Conservation (phyloP, 768 basidiomycete species). For the Tylopilus vinaceipallidus region DNA sequence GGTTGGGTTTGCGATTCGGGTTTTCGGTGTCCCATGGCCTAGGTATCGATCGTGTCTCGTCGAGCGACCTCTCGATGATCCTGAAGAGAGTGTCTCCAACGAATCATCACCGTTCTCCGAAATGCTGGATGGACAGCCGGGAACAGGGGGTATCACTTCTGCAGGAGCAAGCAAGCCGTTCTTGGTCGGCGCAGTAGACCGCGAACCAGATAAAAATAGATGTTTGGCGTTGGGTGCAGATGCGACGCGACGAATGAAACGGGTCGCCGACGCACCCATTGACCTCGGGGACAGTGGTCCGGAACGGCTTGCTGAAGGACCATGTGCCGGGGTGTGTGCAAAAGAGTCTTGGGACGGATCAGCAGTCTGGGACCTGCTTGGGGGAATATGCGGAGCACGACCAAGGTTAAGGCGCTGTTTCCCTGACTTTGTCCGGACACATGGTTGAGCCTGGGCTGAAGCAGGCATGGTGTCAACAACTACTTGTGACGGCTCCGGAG, state of each 20-base stretch:
- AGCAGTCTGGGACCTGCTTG: constrained; percentile 29
- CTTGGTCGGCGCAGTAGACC: constrained; percentile 60
- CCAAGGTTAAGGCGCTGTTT: constrained; percentile 46
- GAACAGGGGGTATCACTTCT: constrained; percentile 55
- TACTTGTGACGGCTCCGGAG: constrained; percentile 12
- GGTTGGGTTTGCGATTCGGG: constrained; percentile 45
- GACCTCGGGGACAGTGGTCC: constrained; percentile 65
- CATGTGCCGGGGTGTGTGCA: constrained; percentile 22
- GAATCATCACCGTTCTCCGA: constrained; percentile 66
- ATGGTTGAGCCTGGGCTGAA: constrained; percentile 22
- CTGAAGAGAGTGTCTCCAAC: constrained; percentile 75
- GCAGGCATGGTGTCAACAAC: constrained; percentile 24
- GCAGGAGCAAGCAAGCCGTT: constrained; percentile 78
- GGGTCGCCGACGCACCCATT: constrained; percentile 72
- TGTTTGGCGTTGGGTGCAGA: constrained; percentile 97
- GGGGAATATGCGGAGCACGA: constrained; percentile 41
- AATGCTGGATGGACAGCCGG: constrained; percentile 44
- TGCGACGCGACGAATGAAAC: constrained; percentile 93
- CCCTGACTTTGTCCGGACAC: constrained; percentile 45
- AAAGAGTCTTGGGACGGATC: constrained; percentile 43
- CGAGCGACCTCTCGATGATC: constrained; percentile 60
- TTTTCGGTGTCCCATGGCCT: constrained; percentile 32
- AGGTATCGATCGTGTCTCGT: constrained; percentile 39
- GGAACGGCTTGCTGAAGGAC: constrained; percentile 36
- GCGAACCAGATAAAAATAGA: constrained; percentile 65